A percentile compares a stretch with the other conserved stretches of the same genome.
Conservation (phyloP, 2,329 filamentous ascomycete species). For the Stylonectria norvegica region DNA sequence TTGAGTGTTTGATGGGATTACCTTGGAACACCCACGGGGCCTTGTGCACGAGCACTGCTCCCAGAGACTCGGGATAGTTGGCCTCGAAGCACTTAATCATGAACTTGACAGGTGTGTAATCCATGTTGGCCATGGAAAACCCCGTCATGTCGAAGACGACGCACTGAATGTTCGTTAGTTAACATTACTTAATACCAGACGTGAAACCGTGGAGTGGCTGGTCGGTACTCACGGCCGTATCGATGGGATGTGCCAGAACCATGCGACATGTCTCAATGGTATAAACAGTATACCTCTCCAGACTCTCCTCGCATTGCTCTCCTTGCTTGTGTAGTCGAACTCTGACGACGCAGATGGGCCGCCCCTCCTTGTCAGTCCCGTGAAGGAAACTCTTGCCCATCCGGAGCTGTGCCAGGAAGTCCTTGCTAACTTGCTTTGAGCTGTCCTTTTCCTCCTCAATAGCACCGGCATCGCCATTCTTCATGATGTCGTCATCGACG, state of each 20-base stretch:
- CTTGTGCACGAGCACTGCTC: constrained; percentile 88
- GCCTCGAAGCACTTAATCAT: constrained; percentile 99
- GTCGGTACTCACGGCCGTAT: constrained; percentile 74
- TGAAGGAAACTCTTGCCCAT: constrained; percentile 94
- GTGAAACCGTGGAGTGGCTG: not conserved
- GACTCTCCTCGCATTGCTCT: constrained; percentile 74
- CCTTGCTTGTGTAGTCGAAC: constrained; percentile 77
- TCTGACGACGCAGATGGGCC: constrained; percentile 83
- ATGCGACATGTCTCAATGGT: constrained; percentile 92
- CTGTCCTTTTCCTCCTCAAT: constrained; percentile 55
- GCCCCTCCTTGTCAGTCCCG: constrained; percentile 76
- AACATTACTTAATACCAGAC: not conserved
- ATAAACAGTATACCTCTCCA: constrained; percentile 90
- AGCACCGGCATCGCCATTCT: constrained; percentile 67
- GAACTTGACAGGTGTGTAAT: constrained; percentile 95
- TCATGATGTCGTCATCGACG: constrained; percentile 85
- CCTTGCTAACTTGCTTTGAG: constrained; percentile 64
- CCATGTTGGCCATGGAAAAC: constrained; percentile 96
- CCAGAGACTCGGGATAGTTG: constrained; percentile 93
- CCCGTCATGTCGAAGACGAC: constrained; percentile 95
- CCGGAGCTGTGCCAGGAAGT: constrained; percentile 79
- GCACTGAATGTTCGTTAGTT: constrained; percentile 53
- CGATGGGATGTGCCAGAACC: constrained; percentile 72
- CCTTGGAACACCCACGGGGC: constrained; percentile 96
- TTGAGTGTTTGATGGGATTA: no score